Evolutionary conservation across 441 rosid species (phyloP).

Genomic region (Erodium moschatum): DNA sequence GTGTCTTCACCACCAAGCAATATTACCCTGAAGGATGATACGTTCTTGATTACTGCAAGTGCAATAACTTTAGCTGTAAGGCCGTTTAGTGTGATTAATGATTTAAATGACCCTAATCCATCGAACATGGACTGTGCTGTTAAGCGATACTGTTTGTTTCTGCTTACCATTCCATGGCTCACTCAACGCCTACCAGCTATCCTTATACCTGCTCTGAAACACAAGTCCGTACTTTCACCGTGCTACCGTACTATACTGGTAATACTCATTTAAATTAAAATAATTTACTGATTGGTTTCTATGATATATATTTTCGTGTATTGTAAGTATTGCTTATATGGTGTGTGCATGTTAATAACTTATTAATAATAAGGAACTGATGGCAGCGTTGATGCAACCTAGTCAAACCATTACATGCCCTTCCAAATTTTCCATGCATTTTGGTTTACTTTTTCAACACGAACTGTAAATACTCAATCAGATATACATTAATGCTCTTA

Average conservation of each 20-base stretch:
- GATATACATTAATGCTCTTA: neutral
- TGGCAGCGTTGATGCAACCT: neutral
- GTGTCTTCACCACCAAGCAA: slow-evolving; percentile 22
- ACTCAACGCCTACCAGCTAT: slow-evolving; percentile 61
- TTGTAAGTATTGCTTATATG: neutral
- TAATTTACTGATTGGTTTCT: slow-evolving; percentile 5
- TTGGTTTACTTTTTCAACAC: neutral
- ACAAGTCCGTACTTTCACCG: slow-evolving; percentile 57
- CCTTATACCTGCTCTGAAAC: slow-evolving; percentile 80
- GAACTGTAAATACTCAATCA: neutral
- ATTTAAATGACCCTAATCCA: slow-evolving; percentile 23
- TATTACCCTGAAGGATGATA: slow-evolving; percentile 49
- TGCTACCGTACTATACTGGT: slow-evolving; percentile 71
- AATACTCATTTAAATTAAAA: slow-evolving; percentile 33
- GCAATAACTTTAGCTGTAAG: slow-evolving; percentile 73
- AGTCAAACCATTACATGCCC: neutral
- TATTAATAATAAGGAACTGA: neutral
- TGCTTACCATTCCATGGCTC: slow-evolving; percentile 78
- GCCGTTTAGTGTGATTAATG: slow-evolving; percentile 51
- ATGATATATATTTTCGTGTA: neutral
- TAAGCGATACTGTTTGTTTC: slow-evolving; percentile 43
- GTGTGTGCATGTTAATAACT: no score
- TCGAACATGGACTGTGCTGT: slow-evolving; percentile 34
- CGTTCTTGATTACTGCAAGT: slow-evolving; percentile 69
- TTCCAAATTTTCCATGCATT: neutral